Conservation (phyloP, 108 stramenopile genomes). For the Pseudonitzschia pungens region DNA sequence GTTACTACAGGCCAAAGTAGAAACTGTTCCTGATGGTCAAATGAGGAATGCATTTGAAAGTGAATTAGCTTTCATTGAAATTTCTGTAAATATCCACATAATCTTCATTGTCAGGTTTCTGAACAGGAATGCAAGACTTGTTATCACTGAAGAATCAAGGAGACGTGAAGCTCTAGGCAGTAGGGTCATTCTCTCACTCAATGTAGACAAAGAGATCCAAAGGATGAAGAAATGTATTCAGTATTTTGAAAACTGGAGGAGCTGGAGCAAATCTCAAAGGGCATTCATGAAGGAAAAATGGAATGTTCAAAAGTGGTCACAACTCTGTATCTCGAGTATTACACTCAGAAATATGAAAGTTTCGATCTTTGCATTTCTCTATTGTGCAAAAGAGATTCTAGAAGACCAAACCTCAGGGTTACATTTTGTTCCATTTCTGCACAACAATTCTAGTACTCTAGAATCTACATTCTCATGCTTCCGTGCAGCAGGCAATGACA, state of each 20-base stretch:
- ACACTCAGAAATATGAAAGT: background rate
- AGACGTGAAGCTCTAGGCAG: background rate
- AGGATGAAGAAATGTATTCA: background rate
- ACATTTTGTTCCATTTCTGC: background rate
- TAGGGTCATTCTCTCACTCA: background rate
- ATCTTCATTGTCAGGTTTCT: background rate
- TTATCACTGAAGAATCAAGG: background rate
- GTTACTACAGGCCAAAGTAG: background rate
- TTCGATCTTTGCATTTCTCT: background rate
- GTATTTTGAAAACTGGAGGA: background rate
- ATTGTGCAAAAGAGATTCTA: background rate
- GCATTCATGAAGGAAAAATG: background rate
- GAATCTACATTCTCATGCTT: background rate
- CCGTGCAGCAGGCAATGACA: background rate
- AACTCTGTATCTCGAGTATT: background rate
- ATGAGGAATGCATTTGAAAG: background rate
- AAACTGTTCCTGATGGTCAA: background rate
- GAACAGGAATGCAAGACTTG: slow-evolving; percentile 2
- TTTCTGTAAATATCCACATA: background rate
- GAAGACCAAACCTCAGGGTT: background rate
- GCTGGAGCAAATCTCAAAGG: background rate
- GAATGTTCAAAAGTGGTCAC: background rate
- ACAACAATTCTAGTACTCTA: slow-evolving; percentile 8
- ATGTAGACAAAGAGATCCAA: background rate
- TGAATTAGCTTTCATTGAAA: slow-evolving; percentile 7